Conservation (phyloP, 2,329 filamentous ascomycete species). For the Trichophaea hybrida region DNA sequence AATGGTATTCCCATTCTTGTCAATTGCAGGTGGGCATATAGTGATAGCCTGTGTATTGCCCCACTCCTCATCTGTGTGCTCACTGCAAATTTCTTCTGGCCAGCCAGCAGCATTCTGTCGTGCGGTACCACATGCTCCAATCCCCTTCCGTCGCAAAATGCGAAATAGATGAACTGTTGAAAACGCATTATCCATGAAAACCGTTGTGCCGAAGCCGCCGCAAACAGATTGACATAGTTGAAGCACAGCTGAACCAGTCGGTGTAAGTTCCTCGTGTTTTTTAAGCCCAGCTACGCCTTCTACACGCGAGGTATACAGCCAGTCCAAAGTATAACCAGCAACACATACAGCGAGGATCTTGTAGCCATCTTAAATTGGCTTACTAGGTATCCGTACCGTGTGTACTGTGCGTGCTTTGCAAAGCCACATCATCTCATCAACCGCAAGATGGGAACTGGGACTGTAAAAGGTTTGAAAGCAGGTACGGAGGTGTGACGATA, state of each 20-base stretch:
- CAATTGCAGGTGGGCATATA: background rate
- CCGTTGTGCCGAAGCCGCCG: background rate
- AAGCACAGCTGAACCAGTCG: background rate
- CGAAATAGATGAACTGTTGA: background rate
- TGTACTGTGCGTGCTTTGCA: background rate
- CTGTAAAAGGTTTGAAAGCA: background rate
- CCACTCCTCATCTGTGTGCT: background rate
- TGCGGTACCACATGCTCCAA: background rate
- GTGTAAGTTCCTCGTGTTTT: background rate
- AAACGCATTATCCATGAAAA: background rate
- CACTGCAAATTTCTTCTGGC: background rate
- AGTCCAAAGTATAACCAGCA: background rate
- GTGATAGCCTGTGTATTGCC: background rate
- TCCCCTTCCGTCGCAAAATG: background rate
- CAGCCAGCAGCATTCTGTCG: background rate
- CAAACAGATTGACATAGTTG: background rate
- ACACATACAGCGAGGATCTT: slow-evolving; percentile 2
- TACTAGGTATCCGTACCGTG: background rate
- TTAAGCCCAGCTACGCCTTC: background rate
- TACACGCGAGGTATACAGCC: background rate
- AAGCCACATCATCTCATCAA: background rate
- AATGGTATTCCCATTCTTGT: no score
- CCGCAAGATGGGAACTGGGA: background rate
- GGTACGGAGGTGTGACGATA: background rate
- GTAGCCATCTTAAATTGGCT: background rate